Percentiles rank a stretch among this genome's conserved stretches.
phyloP scores from a whole-genome alignment of 2,329 filamentous ascomycete species.

The Reticulascus tulasneorum region DNA sequence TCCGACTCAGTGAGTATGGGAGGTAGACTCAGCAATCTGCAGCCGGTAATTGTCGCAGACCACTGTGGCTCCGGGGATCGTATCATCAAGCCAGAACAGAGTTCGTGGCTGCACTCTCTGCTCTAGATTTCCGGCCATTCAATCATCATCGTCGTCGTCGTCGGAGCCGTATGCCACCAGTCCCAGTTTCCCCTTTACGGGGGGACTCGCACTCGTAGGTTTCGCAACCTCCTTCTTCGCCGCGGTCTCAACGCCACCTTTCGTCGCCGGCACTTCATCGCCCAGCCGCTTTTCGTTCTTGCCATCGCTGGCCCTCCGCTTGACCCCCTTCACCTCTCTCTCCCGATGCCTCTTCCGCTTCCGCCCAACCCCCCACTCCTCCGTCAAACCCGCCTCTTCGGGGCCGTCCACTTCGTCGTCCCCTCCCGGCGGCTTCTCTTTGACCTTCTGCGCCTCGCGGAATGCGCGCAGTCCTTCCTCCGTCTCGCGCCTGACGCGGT shows the following conservation, averaged over 20 bases:
- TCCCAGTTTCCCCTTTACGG: conserved; percentile 27
- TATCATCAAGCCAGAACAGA: too few relatives aligned
- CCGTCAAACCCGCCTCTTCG: conserved; percentile 21
- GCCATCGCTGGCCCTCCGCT: conserved; percentile 20
- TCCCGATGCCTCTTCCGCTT: conserved; percentile 35
- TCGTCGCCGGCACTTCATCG: conserved; percentile 26
- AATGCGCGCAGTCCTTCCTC: conserved; percentile 55
- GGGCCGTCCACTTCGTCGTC: conserved; percentile 20
- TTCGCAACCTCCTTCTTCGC: conserved; percentile 4
- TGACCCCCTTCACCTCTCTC: conserved; percentile 23
- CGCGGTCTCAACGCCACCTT: conserved; percentile 16
- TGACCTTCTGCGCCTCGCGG: conserved; percentile 41
- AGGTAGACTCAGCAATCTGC: conserved; percentile 2
- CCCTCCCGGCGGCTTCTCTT: conserved; percentile 13
- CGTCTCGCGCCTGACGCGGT: conserved; percentile 48
- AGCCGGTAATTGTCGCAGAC: too few relatives aligned
- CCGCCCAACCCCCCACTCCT: conserved; percentile 29
- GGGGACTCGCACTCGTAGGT: background rate
- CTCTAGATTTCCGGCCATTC: too few relatives aligned
- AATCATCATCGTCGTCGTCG: conserved; percentile 32
- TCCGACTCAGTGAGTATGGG: too few relatives aligned
- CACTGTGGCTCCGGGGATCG: too few relatives aligned
- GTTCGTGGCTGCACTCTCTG: too few relatives aligned
- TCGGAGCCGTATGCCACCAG: conserved; percentile 57
- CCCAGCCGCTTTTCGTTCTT: conserved; percentile 33